Conservation (phyloP, 768 basidiomycete species). For the Leccinum incarnatum region DNA sequence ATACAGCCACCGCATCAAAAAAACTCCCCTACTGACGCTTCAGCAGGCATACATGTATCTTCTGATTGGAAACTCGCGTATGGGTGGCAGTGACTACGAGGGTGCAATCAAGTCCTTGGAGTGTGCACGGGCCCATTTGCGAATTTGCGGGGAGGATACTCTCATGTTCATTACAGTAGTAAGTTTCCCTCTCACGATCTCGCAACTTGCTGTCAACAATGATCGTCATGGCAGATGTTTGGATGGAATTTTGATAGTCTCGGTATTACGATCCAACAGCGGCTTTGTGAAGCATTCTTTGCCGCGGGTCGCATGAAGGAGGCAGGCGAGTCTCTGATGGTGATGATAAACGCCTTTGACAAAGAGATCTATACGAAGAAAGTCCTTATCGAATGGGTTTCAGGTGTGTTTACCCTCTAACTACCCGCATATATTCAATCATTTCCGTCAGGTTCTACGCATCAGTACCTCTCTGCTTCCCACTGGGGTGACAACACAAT, state of each 20-base stretch:
- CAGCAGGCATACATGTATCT: too few relatives aligned
- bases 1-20: too few relatives aligned
- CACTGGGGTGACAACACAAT: too few relatives aligned
- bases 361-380: background rate
- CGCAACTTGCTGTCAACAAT: background rate
- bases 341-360: too few relatives aligned
- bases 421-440: background rate
- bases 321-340: too few relatives aligned
- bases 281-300: background rate
- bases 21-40: too few relatives aligned
- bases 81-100: too few relatives aligned
- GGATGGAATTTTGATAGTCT: background rate
- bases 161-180: background rate
- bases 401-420: background rate
- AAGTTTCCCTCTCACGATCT: background rate
- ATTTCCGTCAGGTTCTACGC: background rate
- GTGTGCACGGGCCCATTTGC: background rate
- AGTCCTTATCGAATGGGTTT: background rate
- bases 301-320: background rate
- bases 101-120: background rate
- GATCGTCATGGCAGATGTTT: background rate
- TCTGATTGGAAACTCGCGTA: too few relatives aligned
- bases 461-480: background rate
- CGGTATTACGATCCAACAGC: background rate
- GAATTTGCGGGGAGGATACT: background rate